Evolutionary conservation across 2,329 filamentous ascomycete species (phyloP).

Genomic region (Passalora sequoiae): DNA sequence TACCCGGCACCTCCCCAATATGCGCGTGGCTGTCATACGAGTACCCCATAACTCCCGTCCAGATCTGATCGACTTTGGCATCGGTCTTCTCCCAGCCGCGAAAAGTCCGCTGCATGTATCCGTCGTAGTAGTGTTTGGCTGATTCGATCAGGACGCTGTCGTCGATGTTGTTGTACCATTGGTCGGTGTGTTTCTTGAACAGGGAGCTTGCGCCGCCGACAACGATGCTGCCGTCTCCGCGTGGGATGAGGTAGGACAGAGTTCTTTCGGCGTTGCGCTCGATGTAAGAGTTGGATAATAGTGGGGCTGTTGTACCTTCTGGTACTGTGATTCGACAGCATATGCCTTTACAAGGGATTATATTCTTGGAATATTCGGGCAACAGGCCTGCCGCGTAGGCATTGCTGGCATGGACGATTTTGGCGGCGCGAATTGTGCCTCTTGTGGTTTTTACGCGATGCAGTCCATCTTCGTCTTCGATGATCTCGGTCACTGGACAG

Average conservation of each 20-base stretch:
- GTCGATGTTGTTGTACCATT: slow-evolving; percentile 47
- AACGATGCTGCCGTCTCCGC: slow-evolving; percentile 41
- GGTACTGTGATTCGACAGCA: slow-evolving; percentile 23
- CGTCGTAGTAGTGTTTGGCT: slow-evolving; percentile 42
- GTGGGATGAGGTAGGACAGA: slow-evolving; percentile 38
- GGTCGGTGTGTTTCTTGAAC: slow-evolving; percentile 32
- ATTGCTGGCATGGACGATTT: slow-evolving; percentile 35
- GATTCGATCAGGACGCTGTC: slow-evolving; percentile 42
- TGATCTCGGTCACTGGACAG: slow-evolving; percentile 51
- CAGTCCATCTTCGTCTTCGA: neutral
- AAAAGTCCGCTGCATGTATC: slow-evolving; percentile 46
- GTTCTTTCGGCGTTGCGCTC: slow-evolving; percentile 20
- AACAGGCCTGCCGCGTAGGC: slow-evolving; percentile 33
- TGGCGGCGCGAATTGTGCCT: slow-evolving; percentile 20
- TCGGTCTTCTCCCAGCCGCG: slow-evolving; percentile 45
- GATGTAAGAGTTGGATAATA: slow-evolving; percentile 20
- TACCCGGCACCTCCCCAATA: slow-evolving; percentile 19
- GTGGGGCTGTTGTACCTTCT: slow-evolving; percentile 12
- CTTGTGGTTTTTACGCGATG: slow-evolving; percentile 20
- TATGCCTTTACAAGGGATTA: slow-evolving; percentile 34
- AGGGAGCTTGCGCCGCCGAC: slow-evolving; percentile 38
- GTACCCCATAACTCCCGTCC: slow-evolving; percentile 38
- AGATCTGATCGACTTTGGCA: slow-evolving; percentile 36
- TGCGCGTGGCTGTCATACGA: slow-evolving; percentile 16
- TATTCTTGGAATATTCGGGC: slow-evolving; percentile 31